These are phyloP conservation scores for Leccinum truebloodii DNA, from an alignment of 768 basidiomycete genomes.

Conservation along the genomic window DNA sequence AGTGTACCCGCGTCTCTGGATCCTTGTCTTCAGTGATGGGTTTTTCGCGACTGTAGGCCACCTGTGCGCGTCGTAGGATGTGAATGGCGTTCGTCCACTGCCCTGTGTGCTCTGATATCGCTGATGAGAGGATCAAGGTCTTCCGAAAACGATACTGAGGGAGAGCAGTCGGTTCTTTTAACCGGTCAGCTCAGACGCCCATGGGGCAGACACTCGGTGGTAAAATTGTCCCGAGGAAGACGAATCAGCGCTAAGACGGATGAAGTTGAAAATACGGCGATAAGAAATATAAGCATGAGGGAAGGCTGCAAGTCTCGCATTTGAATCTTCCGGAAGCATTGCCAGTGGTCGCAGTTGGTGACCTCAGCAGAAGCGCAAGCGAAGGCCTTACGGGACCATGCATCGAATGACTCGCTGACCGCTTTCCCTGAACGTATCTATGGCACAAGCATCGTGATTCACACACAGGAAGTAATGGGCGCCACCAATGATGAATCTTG, in stretches of 20 bases:
- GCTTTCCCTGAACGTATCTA: too few species aligned
- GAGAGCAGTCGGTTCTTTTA: background rate
- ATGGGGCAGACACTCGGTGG: background rate
- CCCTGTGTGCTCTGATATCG: constrained; percentile 12
- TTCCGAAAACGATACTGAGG: background rate
- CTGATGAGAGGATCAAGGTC: background rate
- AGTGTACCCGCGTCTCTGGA: too few species aligned
- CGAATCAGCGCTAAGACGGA: background rate
- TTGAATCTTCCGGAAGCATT: background rate
- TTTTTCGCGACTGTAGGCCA: constrained; percentile 34
- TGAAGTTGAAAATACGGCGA: background rate
- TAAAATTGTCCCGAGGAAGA: background rate
- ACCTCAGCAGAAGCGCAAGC: background rate
- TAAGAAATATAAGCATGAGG: background rate
- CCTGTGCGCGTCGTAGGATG: constrained; percentile 40
- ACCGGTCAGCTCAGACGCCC: background rate
- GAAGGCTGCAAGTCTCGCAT: background rate
- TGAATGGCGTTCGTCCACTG: background rate
- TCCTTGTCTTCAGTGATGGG: constrained; percentile 4
- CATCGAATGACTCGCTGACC: too few species aligned
- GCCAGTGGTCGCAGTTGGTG: background rate
- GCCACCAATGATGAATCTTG: background rate
- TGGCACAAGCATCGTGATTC: too few species aligned
- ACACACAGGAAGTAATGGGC: background rate
- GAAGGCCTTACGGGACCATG: background rate